Evolutionary conservation across 2,329 filamentous ascomycete genomes (phyloP), one percentile per base, ranked within the genome.

Genomic region (Scedosporium apiospermum): DNA sequence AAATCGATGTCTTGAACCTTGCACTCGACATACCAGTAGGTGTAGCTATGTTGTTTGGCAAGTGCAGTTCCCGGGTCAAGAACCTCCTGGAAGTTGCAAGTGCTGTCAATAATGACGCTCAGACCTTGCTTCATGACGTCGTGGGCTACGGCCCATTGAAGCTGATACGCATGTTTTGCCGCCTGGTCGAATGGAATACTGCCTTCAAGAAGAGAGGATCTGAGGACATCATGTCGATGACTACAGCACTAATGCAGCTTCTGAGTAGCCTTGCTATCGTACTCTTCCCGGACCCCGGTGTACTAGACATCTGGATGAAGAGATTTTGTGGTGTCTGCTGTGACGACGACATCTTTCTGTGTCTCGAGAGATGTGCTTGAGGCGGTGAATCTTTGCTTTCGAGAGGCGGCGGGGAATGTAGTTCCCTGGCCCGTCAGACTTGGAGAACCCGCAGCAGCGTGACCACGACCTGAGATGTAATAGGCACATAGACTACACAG

Each of bases 201-300:
- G 51, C 65, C 62, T 26, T 69, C 67, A 58, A 76, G 70, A 21
- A 77, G 67, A 44, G 65, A 64, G 21, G 73, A 72, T 61, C 68
- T 68, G 62, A 77, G 58, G 12, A 74, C 58, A 60, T 77, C 75
- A 62, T 76, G 62, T 75, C 67, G 62, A 77, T 70, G 41, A 75
- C 68, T 1, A 74, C 62, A 3, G 61, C 73, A 42, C 68, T 63
- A 51, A 74, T 67, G 0, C 67, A 66, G 12, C 63, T 64, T 6
- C 65, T 63, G 0, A 77, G 68, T 0, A 71, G 65, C 10, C 61
- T 67, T 2, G 74, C 72, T 14, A 72, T 61, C 1, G 74, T 75
- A 66, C 72, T 76, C 63, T 77, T 77, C 1, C 74, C 74, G 7
- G 73, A 72, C 7, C 75, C 74, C 2, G 75, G 74, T 5, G 73